These are phyloP conservation scores for Urostyla sp. DNA, from an alignment of 73 alveolate genomes.

Conservation along the genomic window DNA sequence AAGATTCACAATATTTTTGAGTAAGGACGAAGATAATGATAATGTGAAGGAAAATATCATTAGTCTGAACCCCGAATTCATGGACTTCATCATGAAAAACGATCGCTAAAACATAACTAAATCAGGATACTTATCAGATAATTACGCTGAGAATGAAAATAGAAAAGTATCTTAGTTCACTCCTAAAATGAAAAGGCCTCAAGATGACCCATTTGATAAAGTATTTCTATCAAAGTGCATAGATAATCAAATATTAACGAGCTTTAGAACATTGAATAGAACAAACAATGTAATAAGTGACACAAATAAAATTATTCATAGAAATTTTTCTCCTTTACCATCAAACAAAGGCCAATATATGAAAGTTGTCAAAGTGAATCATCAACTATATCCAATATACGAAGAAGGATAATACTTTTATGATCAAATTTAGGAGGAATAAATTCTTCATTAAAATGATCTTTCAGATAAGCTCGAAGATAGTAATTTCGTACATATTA, in stretches of 20 bases:
- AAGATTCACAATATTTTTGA: constrained; percentile 55
- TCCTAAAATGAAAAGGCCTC: constrained; percentile 1
- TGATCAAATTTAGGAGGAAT: too few species aligned
- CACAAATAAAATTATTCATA: constrained; percentile 44
- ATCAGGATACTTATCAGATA: neutral
- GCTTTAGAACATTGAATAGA: constrained; percentile 36
- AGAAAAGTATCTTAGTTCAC: neutral
- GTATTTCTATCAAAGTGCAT: constrained; percentile 53
- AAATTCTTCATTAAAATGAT: too few species aligned
- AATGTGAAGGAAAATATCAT: constrained; percentile 54
- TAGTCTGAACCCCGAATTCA: constrained; percentile 55
- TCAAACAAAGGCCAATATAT: neutral
- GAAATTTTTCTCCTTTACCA: neutral
- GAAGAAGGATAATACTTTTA: too few species aligned
- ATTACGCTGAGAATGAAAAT: neutral
- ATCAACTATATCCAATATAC: constrained; percentile 18
- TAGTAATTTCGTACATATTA: too few species aligned
- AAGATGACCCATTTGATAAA: constrained; percentile 61
- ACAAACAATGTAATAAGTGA: constrained; percentile 48
- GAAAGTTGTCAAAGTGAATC: neutral
- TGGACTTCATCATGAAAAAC: constrained; percentile 45
- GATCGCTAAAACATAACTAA: constrained; percentile 1
- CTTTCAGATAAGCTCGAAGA: too few species aligned
- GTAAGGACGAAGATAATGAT: constrained; percentile 50
- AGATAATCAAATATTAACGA: constrained; percentile 56